Evolutionary conservation across 129 eudicot genomes (phyloP), one percentile per base, ranked within the genome.

Genomic region (Chrysanthemum lavandulifolium): DNA sequence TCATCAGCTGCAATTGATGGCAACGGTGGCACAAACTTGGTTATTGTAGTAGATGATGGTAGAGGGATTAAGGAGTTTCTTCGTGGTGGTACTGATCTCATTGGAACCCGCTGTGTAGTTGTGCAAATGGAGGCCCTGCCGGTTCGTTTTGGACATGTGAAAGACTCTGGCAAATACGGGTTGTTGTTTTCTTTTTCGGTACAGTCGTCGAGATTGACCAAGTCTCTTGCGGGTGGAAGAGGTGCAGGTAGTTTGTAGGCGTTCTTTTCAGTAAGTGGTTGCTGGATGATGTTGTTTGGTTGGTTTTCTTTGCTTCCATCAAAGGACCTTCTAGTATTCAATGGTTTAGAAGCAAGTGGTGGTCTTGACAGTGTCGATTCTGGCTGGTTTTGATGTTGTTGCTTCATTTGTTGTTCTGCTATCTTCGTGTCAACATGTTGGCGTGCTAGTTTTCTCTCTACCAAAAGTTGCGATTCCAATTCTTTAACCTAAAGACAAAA

Each of bases 361-460:
- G 79, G 87, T 84, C 95, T 86, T 11, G 27, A 29, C 62, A 62
- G 68, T 67, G 88, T 74, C 29, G 68, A 57, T 47, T 64, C 65
- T 6, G 67, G 66, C 54, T 89, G 89, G 13, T 87, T 95, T 59
- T 77, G 74, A 13, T 85, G 95, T 15, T 69, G 83, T 63, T 69
- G 83, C 50, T 83, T 82, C 71, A 69, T 86, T 63, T 79, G 90
- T 64, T 89, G 96, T 79, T 92, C 98, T 10, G 90, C 90, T 31
- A 94, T 84, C 74, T 84, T 94, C 1, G 87, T 76, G 80, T 87
- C 98, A 16, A 94, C 91, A 15, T 94, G 97, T 67, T 90, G 98
- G 25, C 97, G 81, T 54, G 97, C 96, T 27, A 94, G 83, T 84
- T 90, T 94, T 78, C 98, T 81, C 82, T 94, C 98, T 14, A 90